A percentile compares a stretch with the other conserved stretches of the same genome.
Evolutionary conservation across 345 rosid species (phyloP).

Genomic region (Populus nigra): DNA sequence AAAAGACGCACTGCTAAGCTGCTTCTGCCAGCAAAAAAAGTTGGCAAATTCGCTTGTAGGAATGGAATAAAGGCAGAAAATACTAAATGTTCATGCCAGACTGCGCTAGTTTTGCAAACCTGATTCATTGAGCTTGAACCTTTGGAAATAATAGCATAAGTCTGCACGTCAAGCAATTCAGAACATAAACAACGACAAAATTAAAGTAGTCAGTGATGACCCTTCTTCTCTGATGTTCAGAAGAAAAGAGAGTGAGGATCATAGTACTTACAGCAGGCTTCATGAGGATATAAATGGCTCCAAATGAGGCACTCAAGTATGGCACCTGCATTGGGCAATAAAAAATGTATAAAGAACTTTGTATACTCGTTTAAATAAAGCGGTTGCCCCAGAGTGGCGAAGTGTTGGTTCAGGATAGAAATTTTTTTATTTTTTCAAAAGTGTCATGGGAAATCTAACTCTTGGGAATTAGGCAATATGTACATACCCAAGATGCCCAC

Average conservation of each 20-base stretch:
- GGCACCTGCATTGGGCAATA: slow-evolving; percentile 39
- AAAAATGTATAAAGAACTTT: background rate
- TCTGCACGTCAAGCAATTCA: slow-evolving; percentile 31
- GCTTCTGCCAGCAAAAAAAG: background rate
- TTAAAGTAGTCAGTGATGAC: background rate
- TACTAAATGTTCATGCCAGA: background rate
- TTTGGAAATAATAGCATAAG: slow-evolving; percentile 50
- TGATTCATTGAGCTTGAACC: slow-evolving; percentile 47
- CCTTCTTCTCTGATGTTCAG: background rate
- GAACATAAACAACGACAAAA: background rate
- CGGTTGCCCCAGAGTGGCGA: background rate
- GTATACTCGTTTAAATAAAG: background rate
- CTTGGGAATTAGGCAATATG: background rate
- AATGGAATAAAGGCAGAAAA: background rate
- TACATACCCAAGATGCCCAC: slow-evolving; percentile 60
- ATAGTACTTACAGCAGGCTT: slow-evolving; percentile 42
- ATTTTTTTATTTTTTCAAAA: background rate
- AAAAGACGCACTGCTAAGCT: background rate
- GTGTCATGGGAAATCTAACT: background rate
- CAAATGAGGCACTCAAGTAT: slow-evolving; percentile 51
- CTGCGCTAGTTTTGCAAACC: slow-evolving; percentile 25
- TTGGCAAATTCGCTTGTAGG: background rate
- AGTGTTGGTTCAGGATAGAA: background rate
- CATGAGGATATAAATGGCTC: slow-evolving; percentile 46
- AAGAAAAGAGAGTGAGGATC: background rate